Evolutionary conservation across 2,329 filamentous ascomycete genomes (phyloP).

Genomic region (Rhynchosporium graminicola): DNA sequence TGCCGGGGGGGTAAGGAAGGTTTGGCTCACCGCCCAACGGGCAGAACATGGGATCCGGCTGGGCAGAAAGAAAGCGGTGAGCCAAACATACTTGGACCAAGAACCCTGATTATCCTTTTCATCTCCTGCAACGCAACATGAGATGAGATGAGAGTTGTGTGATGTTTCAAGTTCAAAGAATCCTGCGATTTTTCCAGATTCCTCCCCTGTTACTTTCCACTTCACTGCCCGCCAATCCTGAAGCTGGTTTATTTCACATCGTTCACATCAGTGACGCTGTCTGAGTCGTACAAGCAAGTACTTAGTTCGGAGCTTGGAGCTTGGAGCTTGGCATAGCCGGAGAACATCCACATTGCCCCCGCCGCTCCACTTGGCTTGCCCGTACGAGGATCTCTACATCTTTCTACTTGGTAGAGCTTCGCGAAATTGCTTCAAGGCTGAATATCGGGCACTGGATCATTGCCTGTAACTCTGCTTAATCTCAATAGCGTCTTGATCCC

Average conservation of each 20-base stretch:
- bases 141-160: constrained; percentile 15
- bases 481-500: too few species aligned
- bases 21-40: too few species aligned
- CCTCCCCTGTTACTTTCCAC: constrained; percentile 17
- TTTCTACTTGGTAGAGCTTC: background rate
- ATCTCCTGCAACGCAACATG: too few species aligned
- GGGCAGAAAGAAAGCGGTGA: too few species aligned
- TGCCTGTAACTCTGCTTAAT: background rate
- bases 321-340: background rate
- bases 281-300: background rate
- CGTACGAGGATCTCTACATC: background rate
- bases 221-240: constrained; percentile 15
- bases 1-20: too few species aligned
- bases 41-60: too few species aligned
- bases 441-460: background rate
- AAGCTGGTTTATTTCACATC: background rate
- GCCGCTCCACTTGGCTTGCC: background rate
- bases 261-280: constrained; percentile 6
- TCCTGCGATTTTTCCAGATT: background rate
- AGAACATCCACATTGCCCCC: background rate
- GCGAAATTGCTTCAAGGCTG: background rate
- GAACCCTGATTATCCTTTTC: too few species aligned
- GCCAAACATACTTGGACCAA: too few species aligned
- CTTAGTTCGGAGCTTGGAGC: background rate
- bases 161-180: constrained; percentile 5